A percentile compares a stretch with the other conserved stretches of the same genome.
phyloP scores from a whole-genome alignment of 768 basidiomycete species.

The Coprinellus micaceus region DNA sequence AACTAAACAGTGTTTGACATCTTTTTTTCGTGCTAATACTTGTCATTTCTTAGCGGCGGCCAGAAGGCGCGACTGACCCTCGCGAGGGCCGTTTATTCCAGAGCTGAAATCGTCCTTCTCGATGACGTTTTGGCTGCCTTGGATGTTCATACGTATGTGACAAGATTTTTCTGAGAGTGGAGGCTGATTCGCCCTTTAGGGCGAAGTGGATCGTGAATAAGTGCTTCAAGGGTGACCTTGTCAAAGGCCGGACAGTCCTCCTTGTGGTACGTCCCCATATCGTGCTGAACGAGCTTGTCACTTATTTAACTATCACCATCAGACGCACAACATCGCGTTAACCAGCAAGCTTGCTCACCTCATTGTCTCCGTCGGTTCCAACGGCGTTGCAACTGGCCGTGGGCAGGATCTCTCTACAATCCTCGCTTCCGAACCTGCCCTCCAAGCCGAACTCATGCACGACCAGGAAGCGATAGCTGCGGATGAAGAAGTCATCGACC shows the following conservation, averaged over 20 bases:
- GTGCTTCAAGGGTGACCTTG: constrained; percentile 76
- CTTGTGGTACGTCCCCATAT: constrained; percentile 59
- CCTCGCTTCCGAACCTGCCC: constrained; percentile 34
- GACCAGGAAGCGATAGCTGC: constrained; percentile 21
- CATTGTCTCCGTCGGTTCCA: constrained; percentile 50
- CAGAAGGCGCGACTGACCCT: constrained; percentile 43
- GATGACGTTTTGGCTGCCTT: constrained; percentile 71
- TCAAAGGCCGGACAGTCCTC: constrained; percentile 79
- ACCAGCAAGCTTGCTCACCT: constrained; percentile 50
- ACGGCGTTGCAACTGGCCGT: constrained; percentile 46
- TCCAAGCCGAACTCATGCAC: constrained; percentile 21
- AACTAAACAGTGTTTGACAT: neutral
- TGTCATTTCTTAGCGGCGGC: constrained; percentile 30
- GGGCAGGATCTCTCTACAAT: constrained; percentile 49
- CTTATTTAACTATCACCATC: too few species aligned
- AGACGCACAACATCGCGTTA: constrained; percentile 52
- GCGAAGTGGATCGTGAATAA: constrained; percentile 78
- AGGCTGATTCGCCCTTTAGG: constrained; percentile 43
- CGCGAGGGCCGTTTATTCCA: constrained; percentile 43
- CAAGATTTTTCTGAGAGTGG: neutral
- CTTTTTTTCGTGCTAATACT: too few species aligned
- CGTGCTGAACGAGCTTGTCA: too few species aligned
- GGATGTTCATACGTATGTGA: constrained; percentile 42
- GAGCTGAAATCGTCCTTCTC: constrained; percentile 60
- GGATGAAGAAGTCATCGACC: constrained; percentile 22